Base-by-base conservation (phyloP, 257 asterid species). In the Lithospermum erythrorhizon region DNA sequence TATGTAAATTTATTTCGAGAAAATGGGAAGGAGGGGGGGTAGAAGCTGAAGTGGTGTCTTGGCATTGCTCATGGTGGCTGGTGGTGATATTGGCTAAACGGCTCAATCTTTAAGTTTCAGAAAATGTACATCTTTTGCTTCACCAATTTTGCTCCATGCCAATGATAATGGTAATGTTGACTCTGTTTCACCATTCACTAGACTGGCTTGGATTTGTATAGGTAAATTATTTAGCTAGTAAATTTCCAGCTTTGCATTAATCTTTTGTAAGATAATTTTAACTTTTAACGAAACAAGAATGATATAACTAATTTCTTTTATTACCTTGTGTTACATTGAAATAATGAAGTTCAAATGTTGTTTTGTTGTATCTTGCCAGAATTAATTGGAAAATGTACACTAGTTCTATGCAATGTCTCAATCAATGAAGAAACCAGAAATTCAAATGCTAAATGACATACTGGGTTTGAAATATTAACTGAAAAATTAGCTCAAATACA, bases 21-120 rank as follows among this genome's bases (percentile, higher is more conserved):
- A 27, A 27, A 5, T 27, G 32, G 32, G 6, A 5, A 7, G 32
- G 32, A 3, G 6, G 32, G 32, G 32, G 32, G 32, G 32, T 27
- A 3, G 32, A 27, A 27, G 32, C 32, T 27, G 6, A 27, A 27
- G 32, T 27, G 5, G 32, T 27, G 32, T 27, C 6, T 27, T 27
- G 32, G 32, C 32, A 7, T 27, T 5, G 32, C 6, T 35, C 13
- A 35, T 8, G 62, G 21, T 21, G 62, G 48, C 27, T 23, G 63
- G 22, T 15, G 76, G 70, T 67, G 79, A 64, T 61, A 71, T 63
- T 53, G 73, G 68, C 65, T 76, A 76, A 75, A 71, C 84, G 87
- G 87, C 87, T 81, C 87, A 81, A 81, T 81, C 84, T 71, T 24
- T 66, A 15, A 56, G 62, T 56, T 20, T 19, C 22, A 53, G 13